Base-by-base conservation (phyloP, 2,329 filamentous ascomycete genomes). In the Penicillium verrucosum region DNA sequence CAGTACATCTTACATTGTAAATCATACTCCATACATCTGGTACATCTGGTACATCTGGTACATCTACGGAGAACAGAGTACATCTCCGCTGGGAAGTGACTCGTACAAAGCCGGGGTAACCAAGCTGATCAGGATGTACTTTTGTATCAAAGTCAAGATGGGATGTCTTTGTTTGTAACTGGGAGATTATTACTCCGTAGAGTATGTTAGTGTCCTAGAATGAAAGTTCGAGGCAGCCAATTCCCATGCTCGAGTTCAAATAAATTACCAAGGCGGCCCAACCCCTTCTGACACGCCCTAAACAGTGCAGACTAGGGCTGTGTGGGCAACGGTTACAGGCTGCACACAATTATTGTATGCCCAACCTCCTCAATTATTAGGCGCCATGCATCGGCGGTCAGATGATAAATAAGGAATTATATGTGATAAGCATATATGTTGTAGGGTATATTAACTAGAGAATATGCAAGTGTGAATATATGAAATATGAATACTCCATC, bases 351-450 rank as follows among this genome's bases (percentile, higher is more conserved):
- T 32, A 51, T 50, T 59, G 49, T 57, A 51, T 60, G 58, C 58
- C 58, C 58, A 60, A 60, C 58, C 54, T 44, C 42, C 48, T 51
- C 34, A 56, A 56, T 52, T 52, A 56, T 56, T 52, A 56, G 54
- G 48, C 48, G 54, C 48, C 48, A 36, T 56, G 54, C 48, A 52
- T 56, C 18, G 18, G 18, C 23, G 44, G 51, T 54, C 54, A 52
- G 54, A 56, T 56, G 54, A 53, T 38, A 32, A 41, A 29, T 46
- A 52, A 41, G 49, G 47, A 14, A 29, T 43, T 29, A 27, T 23
- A 43, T 16, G 18, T 46, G 29, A 46, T 34, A 23, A 32, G 4
- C 18, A 34, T 23, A 46, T 18, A n/a, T n/a, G n/a, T n/a, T n/a
- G n/a, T 45, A 14, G 9, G n/a, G 27, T 21, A 16, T 16, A 14